Percentiles rank a stretch among this genome's conserved stretches.
These are phyloP conservation scores for Camillea tinctor DNA, from an alignment of 2,329 filamentous ascomycete species.

Conservation along the genomic window DNA sequence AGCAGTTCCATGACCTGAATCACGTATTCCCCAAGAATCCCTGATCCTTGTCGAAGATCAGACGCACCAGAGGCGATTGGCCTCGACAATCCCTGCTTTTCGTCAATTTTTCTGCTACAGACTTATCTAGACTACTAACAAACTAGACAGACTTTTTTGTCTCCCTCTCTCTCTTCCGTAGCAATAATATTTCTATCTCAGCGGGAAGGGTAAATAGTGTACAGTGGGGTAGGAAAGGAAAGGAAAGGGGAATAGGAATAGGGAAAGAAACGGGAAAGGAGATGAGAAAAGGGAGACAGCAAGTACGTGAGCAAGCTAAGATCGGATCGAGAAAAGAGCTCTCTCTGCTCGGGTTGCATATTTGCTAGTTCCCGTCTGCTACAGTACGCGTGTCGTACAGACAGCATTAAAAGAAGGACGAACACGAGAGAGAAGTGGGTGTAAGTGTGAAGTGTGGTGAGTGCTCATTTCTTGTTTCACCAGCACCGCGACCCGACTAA, in stretches of 20 bases:
- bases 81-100: slow-evolving; percentile 8
- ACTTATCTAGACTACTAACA: slow-evolving; percentile 3
- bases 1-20: slow-evolving; percentile 11
- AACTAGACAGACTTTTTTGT: slow-evolving; percentile 3
- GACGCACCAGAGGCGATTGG: slow-evolving; percentile 18
- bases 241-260: slow-evolving; percentile 7
- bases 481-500: slow-evolving; percentile 3
- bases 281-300: slow-evolving; percentile 6
- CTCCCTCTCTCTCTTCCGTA: too few species aligned
- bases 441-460: too few species aligned
- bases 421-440: slow-evolving; percentile 2
- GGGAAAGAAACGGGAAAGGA: not conserved
- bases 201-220: too few species aligned
- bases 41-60: slow-evolving; percentile 27
- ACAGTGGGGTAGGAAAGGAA: too few species aligned
- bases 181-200: not conserved
- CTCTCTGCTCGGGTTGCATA: not conserved
- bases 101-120: slow-evolving; percentile 2
- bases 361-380: slow-evolving; percentile 1
- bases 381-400: slow-evolving; percentile 5
- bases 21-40: slow-evolving; percentile 13
- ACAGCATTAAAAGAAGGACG: slow-evolving; percentile 9
- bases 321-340: too few species aligned
- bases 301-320: not conserved
- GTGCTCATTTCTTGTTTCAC: slow-evolving; percentile 16